These are phyloP conservation scores for Talaromyces amestolkiae DNA, from an alignment of 2,329 filamentous ascomycete genomes.

Conservation along the genomic window DNA sequence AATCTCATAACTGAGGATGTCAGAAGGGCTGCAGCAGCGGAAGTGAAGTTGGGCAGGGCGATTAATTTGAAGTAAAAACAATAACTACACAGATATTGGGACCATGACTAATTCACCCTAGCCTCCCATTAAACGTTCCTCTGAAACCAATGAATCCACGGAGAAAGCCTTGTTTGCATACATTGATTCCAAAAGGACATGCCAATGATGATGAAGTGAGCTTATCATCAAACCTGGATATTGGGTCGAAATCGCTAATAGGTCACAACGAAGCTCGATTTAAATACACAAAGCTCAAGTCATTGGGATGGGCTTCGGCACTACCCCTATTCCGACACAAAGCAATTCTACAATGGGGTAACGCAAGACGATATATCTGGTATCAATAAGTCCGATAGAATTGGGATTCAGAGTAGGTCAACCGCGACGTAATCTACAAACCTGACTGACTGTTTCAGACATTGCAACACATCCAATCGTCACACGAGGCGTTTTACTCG, in stretches of 20 bases:
- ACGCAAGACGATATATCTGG: constrained; percentile 23
- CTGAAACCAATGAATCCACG: constrained; percentile 21
- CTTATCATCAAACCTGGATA: too few relatives aligned
- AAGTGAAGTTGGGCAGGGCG: constrained; percentile 14
- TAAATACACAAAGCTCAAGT: constrained; percentile 21
- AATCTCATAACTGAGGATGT: constrained; percentile 19
- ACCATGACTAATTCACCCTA: not conserved
- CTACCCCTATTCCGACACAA: constrained; percentile 20
- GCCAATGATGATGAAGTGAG: constrained; percentile 26
- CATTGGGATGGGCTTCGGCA: constrained; percentile 23
- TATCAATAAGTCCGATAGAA: constrained; percentile 15
- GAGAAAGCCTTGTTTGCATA: constrained; percentile 23
- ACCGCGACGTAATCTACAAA: too few relatives aligned
- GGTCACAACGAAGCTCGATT: constrained; percentile 6
- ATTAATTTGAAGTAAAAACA: constrained; percentile 18
- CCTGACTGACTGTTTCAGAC: constrained; percentile 4
- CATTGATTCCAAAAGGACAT: constrained; percentile 23
- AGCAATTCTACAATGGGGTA: constrained; percentile 23
- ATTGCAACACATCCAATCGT: constrained; percentile 20
- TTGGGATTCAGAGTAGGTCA: constrained; percentile 21
- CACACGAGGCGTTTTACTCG: constrained; percentile 21
- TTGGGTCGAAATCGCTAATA: not conserved
- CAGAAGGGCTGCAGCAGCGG: constrained; percentile 6
- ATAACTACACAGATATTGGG: too few relatives aligned
- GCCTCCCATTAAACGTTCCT: constrained; percentile 20